Evolutionary conservation across 768 basidiomycete genomes (phyloP), one percentile per base, ranked within the genome.

Genomic region (Suillus americanus): DNA sequence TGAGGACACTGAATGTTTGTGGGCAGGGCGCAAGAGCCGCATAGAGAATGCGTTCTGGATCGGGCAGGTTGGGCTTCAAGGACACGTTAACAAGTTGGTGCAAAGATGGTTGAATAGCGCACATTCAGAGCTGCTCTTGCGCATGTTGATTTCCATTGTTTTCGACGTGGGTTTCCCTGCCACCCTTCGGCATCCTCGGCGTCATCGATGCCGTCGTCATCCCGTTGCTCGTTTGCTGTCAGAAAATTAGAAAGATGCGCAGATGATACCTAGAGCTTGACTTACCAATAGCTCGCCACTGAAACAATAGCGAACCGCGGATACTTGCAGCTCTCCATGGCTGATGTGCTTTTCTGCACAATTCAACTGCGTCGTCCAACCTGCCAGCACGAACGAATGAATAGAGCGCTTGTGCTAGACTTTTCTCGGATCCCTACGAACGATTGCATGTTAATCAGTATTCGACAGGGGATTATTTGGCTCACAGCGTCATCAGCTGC

Each of bases 241-340:
- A 68, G 69, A 67, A 76, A 73, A 67, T 81, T 77, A 62, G 81
- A 78, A 35, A 35, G 77, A 66, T 30, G 54, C 35, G 37, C 7
- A 30, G n/a, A 57, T 37, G 59, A 50, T 28, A 38, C 23, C 13
- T 50, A 48, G 3, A 43, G 20, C n/a, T 18, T 18, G 59, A 78
- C 85, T 56, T 68, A 91, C 91, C 85, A 3, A 95, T 82, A 0
- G 85, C 84, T 53, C 81, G 80, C 90, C 94, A 95, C 38, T 83
- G 81, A 71, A 94, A 96, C 23, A 94, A 74, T 35, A 87, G 75
- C 1, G 92, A 90, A 1, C 97, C 97, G 7, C 91, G 88, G 50
- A 99, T 86, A 62, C 89, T 91, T 2, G 95, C 94, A 3, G 94
- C 94, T 28, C 95, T 83, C 97, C 96, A 98, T 0, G 94, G 91